Evolutionary conservation across 2,329 filamentous ascomycete species (phyloP).

Genomic region (Arachnopeziza araneosa): DNA sequence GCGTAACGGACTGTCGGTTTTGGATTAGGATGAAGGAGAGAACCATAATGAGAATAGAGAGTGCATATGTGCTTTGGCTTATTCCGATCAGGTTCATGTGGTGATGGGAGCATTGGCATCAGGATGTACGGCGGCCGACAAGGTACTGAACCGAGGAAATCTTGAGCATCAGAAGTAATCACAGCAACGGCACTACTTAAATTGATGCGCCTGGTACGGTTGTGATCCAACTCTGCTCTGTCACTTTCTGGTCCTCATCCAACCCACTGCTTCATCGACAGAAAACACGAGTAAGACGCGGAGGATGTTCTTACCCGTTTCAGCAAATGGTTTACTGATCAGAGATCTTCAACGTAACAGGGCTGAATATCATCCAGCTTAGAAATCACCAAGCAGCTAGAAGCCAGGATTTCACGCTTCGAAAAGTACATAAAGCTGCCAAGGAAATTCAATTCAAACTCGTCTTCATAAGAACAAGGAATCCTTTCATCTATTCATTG

Average conservation of each 20-base stretch:
- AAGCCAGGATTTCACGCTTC: no score
- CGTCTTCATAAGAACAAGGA: no score
- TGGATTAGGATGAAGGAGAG: slow-evolving; percentile 88
- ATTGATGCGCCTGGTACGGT: not conserved
- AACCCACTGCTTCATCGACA: not conserved
- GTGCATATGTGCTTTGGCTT: not conserved
- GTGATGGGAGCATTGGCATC: not conserved
- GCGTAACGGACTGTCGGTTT: slow-evolving; percentile 66
- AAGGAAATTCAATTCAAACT: no score
- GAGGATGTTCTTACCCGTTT: not conserved
- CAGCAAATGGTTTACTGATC: not conserved
- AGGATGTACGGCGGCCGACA: not conserved
- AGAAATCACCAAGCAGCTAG: not conserved
- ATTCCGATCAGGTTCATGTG: not conserved
- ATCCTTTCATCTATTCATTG: not conserved
- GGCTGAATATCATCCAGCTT: not conserved
- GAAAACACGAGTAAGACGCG: not conserved
- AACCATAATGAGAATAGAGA: slow-evolving; percentile 35
- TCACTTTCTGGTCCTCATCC: not conserved
- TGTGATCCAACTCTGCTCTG: not conserved
- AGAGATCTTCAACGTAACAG: not conserved
- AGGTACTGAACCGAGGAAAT: not conserved
- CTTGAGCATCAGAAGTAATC: not conserved
- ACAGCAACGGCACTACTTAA: not conserved
- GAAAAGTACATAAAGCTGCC: no score